Evolutionary conservation across 108 stramenopile species (phyloP).

Genomic region (Nitzschia sp.): DNA sequence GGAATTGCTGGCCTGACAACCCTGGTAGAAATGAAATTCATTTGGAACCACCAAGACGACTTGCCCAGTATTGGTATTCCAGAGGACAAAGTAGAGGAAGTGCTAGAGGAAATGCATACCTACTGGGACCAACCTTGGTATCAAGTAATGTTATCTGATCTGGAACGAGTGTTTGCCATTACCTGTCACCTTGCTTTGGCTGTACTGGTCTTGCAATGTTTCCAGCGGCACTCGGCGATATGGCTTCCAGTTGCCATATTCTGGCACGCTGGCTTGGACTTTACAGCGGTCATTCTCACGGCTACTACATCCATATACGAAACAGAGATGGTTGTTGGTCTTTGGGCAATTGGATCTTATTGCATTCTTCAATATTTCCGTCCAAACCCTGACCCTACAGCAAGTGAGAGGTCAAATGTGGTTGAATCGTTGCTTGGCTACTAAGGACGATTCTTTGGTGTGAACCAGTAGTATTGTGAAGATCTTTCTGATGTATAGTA

Average conservation of each 20-base stretch:
- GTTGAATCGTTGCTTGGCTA: too few species aligned
- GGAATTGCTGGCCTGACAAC: not conserved
- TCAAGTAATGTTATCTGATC: not conserved
- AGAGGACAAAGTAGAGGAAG: not conserved
- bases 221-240: not conserved
- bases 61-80: not conserved
- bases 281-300: not conserved
- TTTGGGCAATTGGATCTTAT: conserved; percentile 1
- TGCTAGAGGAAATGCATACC: not conserved
- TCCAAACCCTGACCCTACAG: too few species aligned
- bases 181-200: not conserved
- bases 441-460: too few species aligned
- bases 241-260: not conserved
- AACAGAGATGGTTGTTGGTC: not conserved
- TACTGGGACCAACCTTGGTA: conserved; percentile 3
- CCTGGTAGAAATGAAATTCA: not conserved
- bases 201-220: not conserved
- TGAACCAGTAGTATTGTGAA: too few species aligned
- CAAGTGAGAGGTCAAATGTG: too few species aligned
- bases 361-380: not conserved
- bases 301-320: not conserved
- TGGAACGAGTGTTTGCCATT: conserved; percentile 11
- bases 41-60: not conserved
- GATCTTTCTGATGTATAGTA: too few species aligned
- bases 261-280: conserved; percentile 6